Conservation (phyloP, 1,139 yeast genomes). For the Pichia inconspicua region DNA sequence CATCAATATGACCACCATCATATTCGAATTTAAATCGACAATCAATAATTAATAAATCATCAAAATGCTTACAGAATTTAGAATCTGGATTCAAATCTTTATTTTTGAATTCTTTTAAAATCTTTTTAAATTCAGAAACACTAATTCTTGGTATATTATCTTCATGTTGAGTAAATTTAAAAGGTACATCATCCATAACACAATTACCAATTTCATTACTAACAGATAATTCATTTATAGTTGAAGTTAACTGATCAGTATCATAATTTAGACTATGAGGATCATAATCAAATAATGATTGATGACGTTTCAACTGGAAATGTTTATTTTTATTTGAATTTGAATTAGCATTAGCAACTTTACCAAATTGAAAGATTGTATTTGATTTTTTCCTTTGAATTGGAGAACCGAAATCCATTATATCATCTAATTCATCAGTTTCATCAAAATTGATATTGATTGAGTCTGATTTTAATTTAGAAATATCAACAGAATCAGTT, state of each 20-base stretch:
- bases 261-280: constrained; percentile 10
- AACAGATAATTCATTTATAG: constrained; percentile 21
- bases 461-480: not conserved
- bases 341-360: not conserved
- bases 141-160: constrained; percentile 51
- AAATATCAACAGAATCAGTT: not conserved
- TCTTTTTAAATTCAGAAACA: constrained; percentile 53
- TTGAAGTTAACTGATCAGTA: constrained; percentile 22
- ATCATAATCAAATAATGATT: constrained; percentile 10
- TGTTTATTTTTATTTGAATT: constrained; percentile 10
- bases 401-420: constrained; percentile 22
- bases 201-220: constrained; percentile 13
- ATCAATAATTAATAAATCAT: constrained; percentile 61
- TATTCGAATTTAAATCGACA: constrained; percentile 91
- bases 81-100: not conserved
- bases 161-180: constrained; percentile 3
- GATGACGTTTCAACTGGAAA: constrained; percentile 18
- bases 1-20: constrained; percentile 83
- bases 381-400: constrained; percentile 19
- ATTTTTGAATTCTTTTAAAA: constrained; percentile 33
- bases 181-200: constrained; percentile 8
- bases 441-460: not conserved
- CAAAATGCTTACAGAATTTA: constrained; percentile 42
- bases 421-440: not conserved
- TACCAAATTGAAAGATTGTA: constrained; percentile 12